Conservation (phyloP, 371 early-diverging fungal genomes). For the Batkoa obscura region DNA sequence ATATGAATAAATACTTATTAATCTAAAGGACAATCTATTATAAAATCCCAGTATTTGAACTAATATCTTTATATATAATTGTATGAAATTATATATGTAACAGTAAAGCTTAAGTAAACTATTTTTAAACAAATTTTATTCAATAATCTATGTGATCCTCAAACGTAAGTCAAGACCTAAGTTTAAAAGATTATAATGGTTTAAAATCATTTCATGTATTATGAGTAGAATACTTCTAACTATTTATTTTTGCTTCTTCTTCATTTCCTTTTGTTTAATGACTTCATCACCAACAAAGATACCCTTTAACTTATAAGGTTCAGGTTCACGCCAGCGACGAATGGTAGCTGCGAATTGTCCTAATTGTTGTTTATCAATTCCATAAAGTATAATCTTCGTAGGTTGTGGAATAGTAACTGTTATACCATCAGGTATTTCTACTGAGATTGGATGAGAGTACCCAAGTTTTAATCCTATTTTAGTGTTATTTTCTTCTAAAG, state of each 20-base stretch:
- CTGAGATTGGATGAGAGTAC: slow-evolving; percentile 62
- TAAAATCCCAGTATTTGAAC: too few species aligned
- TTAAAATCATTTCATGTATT: too few species aligned
- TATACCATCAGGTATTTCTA: slow-evolving; percentile 66
- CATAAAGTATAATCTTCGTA: slow-evolving; percentile 62
- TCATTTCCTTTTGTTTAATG: slow-evolving; percentile 87
- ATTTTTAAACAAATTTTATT: too few species aligned
- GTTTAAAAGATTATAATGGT: too few species aligned
- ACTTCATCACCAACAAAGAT: slow-evolving; percentile 94
- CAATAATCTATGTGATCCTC: too few species aligned
- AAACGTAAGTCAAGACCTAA: too few species aligned
- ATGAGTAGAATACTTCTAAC: too few species aligned
- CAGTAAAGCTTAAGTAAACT: too few species aligned
- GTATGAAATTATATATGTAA: too few species aligned
- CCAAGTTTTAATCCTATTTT: slow-evolving; percentile 68
- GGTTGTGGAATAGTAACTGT: slow-evolving; percentile 62
- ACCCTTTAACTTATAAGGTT: slow-evolving; percentile 98
- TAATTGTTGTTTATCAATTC: slow-evolving; percentile 54
- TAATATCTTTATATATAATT: too few species aligned
- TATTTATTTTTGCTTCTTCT: slow-evolving; percentile 55
- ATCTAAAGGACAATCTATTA: too few species aligned
- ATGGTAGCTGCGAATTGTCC: slow-evolving; percentile 85
- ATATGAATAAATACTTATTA: too few species aligned
- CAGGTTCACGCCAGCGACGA: slow-evolving; percentile 78
- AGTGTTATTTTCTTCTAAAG: slow-evolving; percentile 37